Conservation (phyloP, 2,329 filamentous ascomycete genomes). For the Corniculantispora saksenae region DNA sequence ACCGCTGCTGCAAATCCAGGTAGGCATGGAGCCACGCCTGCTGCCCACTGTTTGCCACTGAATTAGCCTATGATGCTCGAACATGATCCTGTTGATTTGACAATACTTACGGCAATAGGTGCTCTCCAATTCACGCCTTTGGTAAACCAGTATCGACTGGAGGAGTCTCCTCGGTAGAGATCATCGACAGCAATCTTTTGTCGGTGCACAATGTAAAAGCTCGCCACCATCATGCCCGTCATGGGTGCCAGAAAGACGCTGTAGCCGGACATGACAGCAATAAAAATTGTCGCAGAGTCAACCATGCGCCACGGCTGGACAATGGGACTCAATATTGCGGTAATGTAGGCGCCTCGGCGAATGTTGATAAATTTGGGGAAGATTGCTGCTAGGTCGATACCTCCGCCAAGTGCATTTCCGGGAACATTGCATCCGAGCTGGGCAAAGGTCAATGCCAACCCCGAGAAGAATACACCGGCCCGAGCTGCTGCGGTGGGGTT, state of each 20-base stretch:
- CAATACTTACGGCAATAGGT: conserved; percentile 36
- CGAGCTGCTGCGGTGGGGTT: conserved; percentile 35
- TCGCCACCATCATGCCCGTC: conserved; percentile 41
- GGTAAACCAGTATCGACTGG: conserved; percentile 43
- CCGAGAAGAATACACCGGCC: conserved; percentile 41
- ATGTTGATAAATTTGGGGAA: conserved; percentile 42
- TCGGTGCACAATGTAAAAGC: conserved; percentile 36
- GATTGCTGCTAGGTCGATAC: conserved; percentile 40
- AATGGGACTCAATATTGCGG: conserved; percentile 36
- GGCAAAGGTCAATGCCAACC: conserved; percentile 36
- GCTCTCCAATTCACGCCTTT: conserved; percentile 44
- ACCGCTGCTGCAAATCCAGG: conserved; percentile 46
- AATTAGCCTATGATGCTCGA: conserved; percentile 2
- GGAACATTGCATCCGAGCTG: conserved; percentile 41
- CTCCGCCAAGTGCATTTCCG: conserved; percentile 39
- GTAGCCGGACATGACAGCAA: conserved; percentile 39
- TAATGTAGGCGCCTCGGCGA: conserved; percentile 39
- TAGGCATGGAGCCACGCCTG: conserved; percentile 41
- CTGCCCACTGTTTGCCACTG: conserved; percentile 35
- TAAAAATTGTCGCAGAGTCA: conserved; percentile 37
- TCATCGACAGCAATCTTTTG: conserved; percentile 39
- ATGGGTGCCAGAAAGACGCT: conserved; percentile 41
- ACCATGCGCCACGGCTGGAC: conserved; percentile 43
- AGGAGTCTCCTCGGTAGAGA: conserved; percentile 32
- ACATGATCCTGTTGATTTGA: not conserved